These are phyloP conservation scores for Luffa acutangula DNA, from an alignment of 306 rosid genomes.

Conservation along the genomic window DNA sequence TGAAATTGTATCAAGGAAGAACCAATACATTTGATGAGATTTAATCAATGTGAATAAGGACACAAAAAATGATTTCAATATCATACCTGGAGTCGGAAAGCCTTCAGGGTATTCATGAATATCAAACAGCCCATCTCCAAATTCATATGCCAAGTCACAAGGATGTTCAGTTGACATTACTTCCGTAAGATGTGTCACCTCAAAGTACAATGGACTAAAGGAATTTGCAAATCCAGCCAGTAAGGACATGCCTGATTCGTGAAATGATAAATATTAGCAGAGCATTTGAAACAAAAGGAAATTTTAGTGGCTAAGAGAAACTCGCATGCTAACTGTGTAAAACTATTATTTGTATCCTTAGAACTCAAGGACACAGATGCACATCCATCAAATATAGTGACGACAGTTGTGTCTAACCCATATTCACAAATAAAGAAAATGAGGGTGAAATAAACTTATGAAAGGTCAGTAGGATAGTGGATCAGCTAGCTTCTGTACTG, in stretches of 20 bases:
- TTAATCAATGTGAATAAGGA: neutral
- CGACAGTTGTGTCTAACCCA: neutral
- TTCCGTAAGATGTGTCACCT: constrained; percentile 49
- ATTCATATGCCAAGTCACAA: constrained; percentile 76
- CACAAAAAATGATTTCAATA: neutral
- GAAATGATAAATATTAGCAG: neutral
- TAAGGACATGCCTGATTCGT: constrained; percentile 46
- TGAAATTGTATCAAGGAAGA: neutral
- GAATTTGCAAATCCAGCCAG: constrained; percentile 44
- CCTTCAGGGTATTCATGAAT: constrained; percentile 56
- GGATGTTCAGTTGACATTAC: constrained; percentile 92
- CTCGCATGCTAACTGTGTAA: neutral
- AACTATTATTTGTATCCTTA: neutral
- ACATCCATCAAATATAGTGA: neutral
- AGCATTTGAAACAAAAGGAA: neutral
- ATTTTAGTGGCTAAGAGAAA: neutral
- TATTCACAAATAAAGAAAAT: neutral
- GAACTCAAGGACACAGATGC: neutral
- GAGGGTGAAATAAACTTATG: neutral
- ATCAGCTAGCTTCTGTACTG: neutral
- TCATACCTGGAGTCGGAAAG: constrained; percentile 62
- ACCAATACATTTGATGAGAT: neutral
- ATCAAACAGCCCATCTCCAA: constrained; percentile 64
- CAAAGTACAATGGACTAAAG: constrained; percentile 57
- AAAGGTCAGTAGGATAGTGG: neutral